Percentiles rank a stretch among this genome's conserved stretches.
phyloP scores from a whole-genome alignment of 805 yeast species.

The Teunomyces funiuensis region DNA sequence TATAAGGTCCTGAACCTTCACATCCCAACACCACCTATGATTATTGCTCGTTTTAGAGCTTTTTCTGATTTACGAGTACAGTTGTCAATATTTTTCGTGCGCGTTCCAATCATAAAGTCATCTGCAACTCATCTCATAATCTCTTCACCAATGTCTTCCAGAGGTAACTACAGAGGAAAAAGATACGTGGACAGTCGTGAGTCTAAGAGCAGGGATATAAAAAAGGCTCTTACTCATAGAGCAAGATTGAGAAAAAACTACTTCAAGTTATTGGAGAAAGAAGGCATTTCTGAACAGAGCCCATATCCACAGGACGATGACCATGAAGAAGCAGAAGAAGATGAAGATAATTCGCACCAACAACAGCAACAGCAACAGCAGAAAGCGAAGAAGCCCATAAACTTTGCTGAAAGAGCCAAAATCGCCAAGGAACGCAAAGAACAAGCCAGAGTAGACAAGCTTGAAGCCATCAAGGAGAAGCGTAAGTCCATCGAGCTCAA shows the following conservation, averaged over 20 bases:
- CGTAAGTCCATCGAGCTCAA: constrained; percentile 33
- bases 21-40: too few relatives aligned
- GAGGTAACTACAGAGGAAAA: constrained; percentile 18
- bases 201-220: constrained; percentile 61
- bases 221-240: constrained; percentile 71
- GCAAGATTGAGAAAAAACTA: constrained; percentile 80
- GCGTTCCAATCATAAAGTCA: constrained; percentile 1
- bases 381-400: constrained; percentile 28
- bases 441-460: constrained; percentile 38
- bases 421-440: constrained; percentile 48
- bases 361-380: constrained; percentile 12
- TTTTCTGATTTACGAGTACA: too few relatives aligned
- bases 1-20: too few relatives aligned
- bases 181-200: constrained; percentile 37
- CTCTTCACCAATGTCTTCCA: constrained; percentile 9
- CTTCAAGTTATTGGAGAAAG: constrained; percentile 72
- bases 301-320: constrained; percentile 37
- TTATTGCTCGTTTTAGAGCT: too few relatives aligned
- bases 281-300: constrained; percentile 61
- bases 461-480: constrained; percentile 39
- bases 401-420: constrained; percentile 46
- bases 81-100: not conserved
- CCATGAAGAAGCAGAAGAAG: constrained; percentile 9
- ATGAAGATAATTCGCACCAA: too few relatives aligned
- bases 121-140: constrained; percentile 2